phyloP scores from a whole-genome alignment of 306 rosid species.

The Vigna trinervia region DNA sequence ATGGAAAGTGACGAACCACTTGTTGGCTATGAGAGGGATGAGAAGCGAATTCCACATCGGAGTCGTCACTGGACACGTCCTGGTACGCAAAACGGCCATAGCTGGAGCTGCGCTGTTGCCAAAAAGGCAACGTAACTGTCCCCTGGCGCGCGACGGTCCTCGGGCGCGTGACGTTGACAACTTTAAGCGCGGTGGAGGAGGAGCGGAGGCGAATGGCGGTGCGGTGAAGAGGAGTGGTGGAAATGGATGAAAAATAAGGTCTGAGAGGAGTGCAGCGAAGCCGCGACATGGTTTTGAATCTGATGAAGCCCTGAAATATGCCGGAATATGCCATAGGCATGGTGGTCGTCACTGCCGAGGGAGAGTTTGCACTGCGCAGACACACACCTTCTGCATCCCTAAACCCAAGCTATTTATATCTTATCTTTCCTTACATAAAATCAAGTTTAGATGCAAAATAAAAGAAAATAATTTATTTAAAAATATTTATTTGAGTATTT shows the following conservation, averaged over 20 bases:
- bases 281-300: conserved; percentile 53
- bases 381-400: conserved; percentile 21
- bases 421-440: background rate
- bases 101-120: conserved; percentile 57
- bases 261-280: conserved; percentile 4
- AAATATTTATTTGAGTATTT: too few relatives aligned
- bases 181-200: conserved; percentile 41
- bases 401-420: background rate
- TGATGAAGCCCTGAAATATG: conserved; percentile 54
- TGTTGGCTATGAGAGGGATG: conserved; percentile 52
- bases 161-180: conserved; percentile 36
- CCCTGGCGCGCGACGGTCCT: conserved; percentile 32
- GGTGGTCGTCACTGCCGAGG: background rate
- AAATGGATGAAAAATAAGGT: conserved; percentile 39
- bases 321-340: conserved; percentile 55
- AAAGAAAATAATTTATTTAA: too few relatives aligned
- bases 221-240: conserved; percentile 32
- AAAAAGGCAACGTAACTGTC: conserved; percentile 50
- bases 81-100: conserved; percentile 79
- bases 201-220: conserved; percentile 44
- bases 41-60: conserved; percentile 63
- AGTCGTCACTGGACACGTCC: conserved; percentile 70
- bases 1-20: conserved; percentile 55
- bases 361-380: conserved; percentile 26
- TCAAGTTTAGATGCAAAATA: too few relatives aligned